phyloP scores from a whole-genome alignment of 2,329 filamentous ascomycete species.

The Arthrobotrys sinensis region DNA sequence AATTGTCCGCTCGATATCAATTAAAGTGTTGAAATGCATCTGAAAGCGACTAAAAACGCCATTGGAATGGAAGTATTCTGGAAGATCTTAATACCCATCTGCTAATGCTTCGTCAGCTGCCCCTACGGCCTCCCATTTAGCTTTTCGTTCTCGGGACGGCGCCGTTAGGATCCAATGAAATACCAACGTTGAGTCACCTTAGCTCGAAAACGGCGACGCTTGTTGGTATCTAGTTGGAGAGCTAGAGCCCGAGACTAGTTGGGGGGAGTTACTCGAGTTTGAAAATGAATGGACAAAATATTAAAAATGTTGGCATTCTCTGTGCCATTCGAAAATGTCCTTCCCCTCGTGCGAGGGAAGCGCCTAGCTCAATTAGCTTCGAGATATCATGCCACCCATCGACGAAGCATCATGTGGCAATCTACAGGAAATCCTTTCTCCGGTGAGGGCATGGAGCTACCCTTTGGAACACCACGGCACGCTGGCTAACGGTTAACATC shows the following conservation, averaged over 20 bases:
- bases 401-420: conserved; percentile 45
- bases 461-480: conserved; percentile 13
- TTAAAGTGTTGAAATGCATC: conserved; percentile 20
- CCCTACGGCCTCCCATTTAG: not conserved
- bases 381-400: conserved; percentile 29
- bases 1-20: conserved; percentile 32
- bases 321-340: conserved; percentile 17
- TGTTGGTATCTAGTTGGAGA: conserved; percentile 42
- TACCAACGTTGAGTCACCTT: conserved; percentile 49
- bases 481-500: conserved; percentile 18
- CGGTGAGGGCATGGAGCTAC: not conserved
- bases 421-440: conserved; percentile 25
- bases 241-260: not conserved
- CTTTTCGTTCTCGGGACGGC: conserved; percentile 29
- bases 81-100: conserved; percentile 57
- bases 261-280: conserved; percentile 7
- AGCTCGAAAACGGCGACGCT: conserved; percentile 20
- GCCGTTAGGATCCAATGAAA: conserved; percentile 42
- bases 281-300: conserved; percentile 9
- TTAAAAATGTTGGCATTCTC: conserved; percentile 29
- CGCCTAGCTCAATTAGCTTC: conserved; percentile 4
- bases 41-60: conserved; percentile 34
- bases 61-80: conserved; percentile 60
- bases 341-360: conserved; percentile 43
- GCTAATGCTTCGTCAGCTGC: conserved; percentile 51